Conservation (phyloP, 768 basidiomycete genomes). For the Baorangia bicolor region DNA sequence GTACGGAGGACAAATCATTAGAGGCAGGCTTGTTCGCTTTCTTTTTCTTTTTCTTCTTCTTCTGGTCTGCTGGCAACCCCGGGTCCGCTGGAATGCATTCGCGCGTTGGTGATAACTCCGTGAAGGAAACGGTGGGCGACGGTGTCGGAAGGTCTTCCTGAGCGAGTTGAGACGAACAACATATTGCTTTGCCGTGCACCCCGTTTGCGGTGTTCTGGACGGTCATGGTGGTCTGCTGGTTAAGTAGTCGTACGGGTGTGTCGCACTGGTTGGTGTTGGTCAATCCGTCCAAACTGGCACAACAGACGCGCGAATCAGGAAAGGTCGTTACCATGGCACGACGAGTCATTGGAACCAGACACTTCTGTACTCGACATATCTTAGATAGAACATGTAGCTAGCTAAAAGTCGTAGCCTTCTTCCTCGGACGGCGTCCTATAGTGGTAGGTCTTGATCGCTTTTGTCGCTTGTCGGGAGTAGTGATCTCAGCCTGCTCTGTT, state of each 20-base stretch:
- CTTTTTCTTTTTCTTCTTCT: slow-evolving; percentile 74
- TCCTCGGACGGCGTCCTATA: too few species aligned
- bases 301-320: slow-evolving; percentile 7
- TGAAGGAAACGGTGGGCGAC: not conserved
- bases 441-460: not conserved
- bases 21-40: slow-evolving; percentile 41
- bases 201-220: not conserved
- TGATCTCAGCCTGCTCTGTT: too few species aligned
- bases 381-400: not conserved
- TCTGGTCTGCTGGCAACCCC: slow-evolving; percentile 34
- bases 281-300: not conserved
- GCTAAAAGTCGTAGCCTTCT: too few species aligned
- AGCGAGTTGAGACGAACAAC: not conserved
- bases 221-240: slow-evolving; percentile 14
- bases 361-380: not conserved
- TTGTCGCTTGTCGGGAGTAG: too few species aligned
- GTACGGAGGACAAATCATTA: slow-evolving; percentile 12
- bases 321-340: slow-evolving; percentile 13
- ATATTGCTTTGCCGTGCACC: not conserved
- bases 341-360: not conserved
- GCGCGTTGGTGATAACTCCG: slow-evolving; percentile 23
- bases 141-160: not conserved
- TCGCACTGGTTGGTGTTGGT: not conserved
- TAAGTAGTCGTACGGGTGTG: not conserved
- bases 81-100: slow-evolving; percentile 12